phyloP scores from a whole-genome alignment of 805 yeast genomes.

The Cyberlindnera misumaiensis region DNA sequence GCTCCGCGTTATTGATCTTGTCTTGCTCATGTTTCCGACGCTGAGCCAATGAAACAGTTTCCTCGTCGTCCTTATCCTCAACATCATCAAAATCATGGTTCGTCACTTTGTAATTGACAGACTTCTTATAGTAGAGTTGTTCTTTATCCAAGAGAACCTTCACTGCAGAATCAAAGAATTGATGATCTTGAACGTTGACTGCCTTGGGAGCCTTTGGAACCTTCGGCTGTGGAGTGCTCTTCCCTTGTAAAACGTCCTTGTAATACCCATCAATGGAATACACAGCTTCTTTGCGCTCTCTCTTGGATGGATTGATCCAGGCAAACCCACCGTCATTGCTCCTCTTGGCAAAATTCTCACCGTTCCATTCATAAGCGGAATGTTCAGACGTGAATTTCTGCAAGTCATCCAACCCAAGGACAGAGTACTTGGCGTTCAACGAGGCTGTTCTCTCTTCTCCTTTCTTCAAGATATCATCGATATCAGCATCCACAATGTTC shows the following conservation, averaged over 20 bases:
- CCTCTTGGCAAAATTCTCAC: constrained; percentile 52
- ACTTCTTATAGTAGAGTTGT: constrained; percentile 54
- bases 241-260: constrained; percentile 51
- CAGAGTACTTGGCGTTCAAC: constrained; percentile 74
- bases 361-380: constrained; percentile 96
- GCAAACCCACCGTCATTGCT: constrained; percentile 34
- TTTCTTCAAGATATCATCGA: constrained; percentile 70
- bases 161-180: constrained; percentile 56
- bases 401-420: constrained; percentile 86
- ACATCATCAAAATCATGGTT: constrained; percentile 54
- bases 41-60: constrained; percentile 7
- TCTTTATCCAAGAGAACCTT: constrained; percentile 53
- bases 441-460: constrained; percentile 80
- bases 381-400: constrained; percentile 87
- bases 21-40: constrained; percentile 38
- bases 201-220: constrained; percentile 56
- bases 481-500: constrained; percentile 46
- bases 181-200: constrained; percentile 63
- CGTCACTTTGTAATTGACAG: constrained; percentile 51
- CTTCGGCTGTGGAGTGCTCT: constrained; percentile 35
- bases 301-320: constrained; percentile 71
- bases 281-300: constrained; percentile 74
- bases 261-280: constrained; percentile 73
- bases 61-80: constrained; percentile 1
- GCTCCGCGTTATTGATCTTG: constrained; percentile 46